Evolutionary conservation across 2,329 filamentous ascomycete species (phyloP), one percentile per base, ranked within the genome.

Genomic region (Fusarium phyllophilum): DNA sequence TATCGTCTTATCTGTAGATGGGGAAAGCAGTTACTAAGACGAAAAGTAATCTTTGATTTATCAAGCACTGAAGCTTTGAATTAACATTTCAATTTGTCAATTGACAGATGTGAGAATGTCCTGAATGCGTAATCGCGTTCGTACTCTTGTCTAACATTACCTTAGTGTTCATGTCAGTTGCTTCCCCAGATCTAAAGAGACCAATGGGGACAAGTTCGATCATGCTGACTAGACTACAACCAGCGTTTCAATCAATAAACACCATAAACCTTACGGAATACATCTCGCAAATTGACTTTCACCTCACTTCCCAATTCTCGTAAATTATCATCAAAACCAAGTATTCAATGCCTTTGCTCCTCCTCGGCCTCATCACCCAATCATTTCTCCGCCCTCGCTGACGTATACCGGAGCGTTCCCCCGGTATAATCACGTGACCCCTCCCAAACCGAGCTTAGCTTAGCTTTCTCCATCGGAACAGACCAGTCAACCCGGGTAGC

Each of bases 401-500:
- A 77, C 75, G 65, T 77, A 64, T 44, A 26, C 55, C 54, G 54
- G 57, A 73, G 48, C 41, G 26, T 29, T 26, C 17, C 61, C 51
- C 42, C 41, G 54, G 41, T 3, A 8, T 2, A 3, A 39, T 74
- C 79, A 81, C 79, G 79, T 81, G 79, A 81, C 10, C 0, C 0
- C 0, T 10, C 15, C 31, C 69, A 63, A 66, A 67, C 66, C 66
- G 64, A 75, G 73, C 75, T 75, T 69, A 80, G 78, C 78, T 79
- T 64, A 69, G 66, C 66, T 64, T 69, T 69, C 58, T 63, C 65
- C 51, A 56, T 69, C 65, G 66, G 57, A 68, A 69, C 67, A 70
- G 66, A 46, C 67, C 79, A 79, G 78, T 79, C 78, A 67, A 75
- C 74, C 76, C 75, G 75, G 68, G 57, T 72, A 77, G 64, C 75